A percentile compares a stretch with the other conserved stretches of the same genome.
phyloP scores from a whole-genome alignment of 129 eudicot genomes.

The Logfia minima region DNA sequence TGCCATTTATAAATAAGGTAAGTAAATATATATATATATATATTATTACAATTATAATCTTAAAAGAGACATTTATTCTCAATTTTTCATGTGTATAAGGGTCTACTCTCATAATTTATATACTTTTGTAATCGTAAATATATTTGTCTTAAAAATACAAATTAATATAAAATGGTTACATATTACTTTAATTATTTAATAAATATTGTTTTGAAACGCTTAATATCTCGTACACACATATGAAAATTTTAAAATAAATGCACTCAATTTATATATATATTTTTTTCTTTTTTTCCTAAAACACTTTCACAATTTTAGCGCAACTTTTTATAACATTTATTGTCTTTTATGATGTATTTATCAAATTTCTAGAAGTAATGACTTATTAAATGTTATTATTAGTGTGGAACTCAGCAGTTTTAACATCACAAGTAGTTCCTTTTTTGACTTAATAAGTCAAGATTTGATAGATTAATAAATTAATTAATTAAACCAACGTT shows the following conservation, averaged over 20 bases:
- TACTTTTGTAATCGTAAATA: too few relatives aligned
- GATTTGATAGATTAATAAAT: too few relatives aligned
- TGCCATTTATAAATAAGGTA: conserved; percentile 46
- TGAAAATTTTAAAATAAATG: too few relatives aligned
- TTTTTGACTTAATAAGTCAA: not conserved
- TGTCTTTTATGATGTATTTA: not conserved
- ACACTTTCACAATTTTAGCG: not conserved
- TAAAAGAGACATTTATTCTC: not conserved
- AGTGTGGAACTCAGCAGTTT: not conserved
- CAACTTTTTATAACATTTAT: not conserved
- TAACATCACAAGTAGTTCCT: not conserved
- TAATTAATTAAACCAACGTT: too few relatives aligned
- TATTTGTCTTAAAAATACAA: too few relatives aligned
- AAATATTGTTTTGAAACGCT: too few relatives aligned
- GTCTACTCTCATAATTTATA: too few relatives aligned
- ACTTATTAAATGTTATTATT: not conserved
- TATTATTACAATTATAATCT: not conserved
- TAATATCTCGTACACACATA: too few relatives aligned
- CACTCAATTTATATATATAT: too few relatives aligned
- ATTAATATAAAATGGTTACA: too few relatives aligned
- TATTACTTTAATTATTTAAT: too few relatives aligned
- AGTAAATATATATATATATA: not conserved
- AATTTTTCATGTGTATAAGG: too few relatives aligned
- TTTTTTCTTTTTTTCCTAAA: not conserved
- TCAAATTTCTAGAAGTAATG: not conserved